Percentiles rank a stretch among this genome's conserved stretches.
Evolutionary conservation across 345 rosid species (phyloP).

Genomic region (Mangifera indica): DNA sequence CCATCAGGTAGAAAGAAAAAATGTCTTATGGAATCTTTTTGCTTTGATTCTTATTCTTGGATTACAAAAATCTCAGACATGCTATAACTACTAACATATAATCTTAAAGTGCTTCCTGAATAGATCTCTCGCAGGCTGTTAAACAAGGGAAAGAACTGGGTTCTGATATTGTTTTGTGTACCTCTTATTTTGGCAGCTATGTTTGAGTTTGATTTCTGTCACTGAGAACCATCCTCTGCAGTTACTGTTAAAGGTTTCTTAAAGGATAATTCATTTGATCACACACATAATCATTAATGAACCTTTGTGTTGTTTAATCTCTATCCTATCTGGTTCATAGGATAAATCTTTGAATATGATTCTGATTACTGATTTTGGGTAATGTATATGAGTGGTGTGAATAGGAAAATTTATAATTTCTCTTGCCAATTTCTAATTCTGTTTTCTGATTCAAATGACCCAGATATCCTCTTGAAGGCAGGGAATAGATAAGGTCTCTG

Average conservation of each 20-base stretch:
- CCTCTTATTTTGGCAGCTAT: neutral
- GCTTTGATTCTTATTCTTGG: neutral
- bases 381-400: neutral
- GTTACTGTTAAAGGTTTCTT: conserved; percentile 6
- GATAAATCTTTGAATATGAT: neutral
- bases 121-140: conserved; percentile 94
- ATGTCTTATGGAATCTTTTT: conserved; percentile 3
- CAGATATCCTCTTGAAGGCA: too few species aligned
- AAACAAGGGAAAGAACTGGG: conserved; percentile 87
- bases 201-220: too few species aligned
- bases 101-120: conserved; percentile 53
- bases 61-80: conserved; percentile 9
- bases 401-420: neutral
- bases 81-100: conserved; percentile 30
- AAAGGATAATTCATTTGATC: neutral
- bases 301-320: neutral
- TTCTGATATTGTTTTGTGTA: conserved; percentile 76
- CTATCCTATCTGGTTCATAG: neutral
- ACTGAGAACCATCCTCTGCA: neutral
- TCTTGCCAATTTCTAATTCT: neutral
- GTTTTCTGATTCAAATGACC: neutral
- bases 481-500: neutral
- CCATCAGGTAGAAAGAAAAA: conserved; percentile 63
- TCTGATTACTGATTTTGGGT: neutral
- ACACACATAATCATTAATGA: neutral